Base-by-base conservation (phyloP, 2,329 filamentous ascomycete species). In the Sarocladium strictum region DNA sequence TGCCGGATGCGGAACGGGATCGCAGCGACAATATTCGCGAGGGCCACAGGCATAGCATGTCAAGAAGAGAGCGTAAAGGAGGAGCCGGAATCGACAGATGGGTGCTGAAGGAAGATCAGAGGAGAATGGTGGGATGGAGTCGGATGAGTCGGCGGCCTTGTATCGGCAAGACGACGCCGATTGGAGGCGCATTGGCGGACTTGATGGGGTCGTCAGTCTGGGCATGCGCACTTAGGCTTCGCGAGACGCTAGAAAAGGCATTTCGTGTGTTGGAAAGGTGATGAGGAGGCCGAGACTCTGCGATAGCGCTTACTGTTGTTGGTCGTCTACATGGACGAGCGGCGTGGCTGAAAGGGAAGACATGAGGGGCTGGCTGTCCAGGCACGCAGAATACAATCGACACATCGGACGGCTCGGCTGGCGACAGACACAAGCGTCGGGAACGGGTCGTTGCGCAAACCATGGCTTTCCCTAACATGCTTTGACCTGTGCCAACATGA, bases 111-210 rank as follows among this genome's bases (percentile, higher is more conserved):
- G n/a, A n/a, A 11, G 26, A 9, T 12, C 5, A 19, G 7, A 21
- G 27, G 19, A 3, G n/a, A 7, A 19, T n/a, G 14, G 6, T n/a
- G n/a, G 47, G 47, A 51, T 51, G 33, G 47, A 29, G 14, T 17
- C 47, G 47, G 47, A 51, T 51, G 47, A 51, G 27, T 51, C 47
- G 47, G 47, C 29, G 27, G 47, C 29, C 27, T 21, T 32, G 47
- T 3, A 35, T 21, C 27, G 47, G 5, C 29, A 32, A 49, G 24
- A 29, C 26, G 26, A 49, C 12, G 23, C 3, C 26, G 26, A 32
- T 27, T 49, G 43, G 23, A 32, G 26, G 26, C 21, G 19, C 17
- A 23, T 45, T 9, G 19, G 40, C 11, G 43, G 43, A 49, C 23
- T 27, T 17, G 26, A 49, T n/a, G 23, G 43, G 43, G 26, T 26